phyloP scores from a whole-genome alignment of 345 rosid genomes.

The Sisymbrium irio region DNA sequence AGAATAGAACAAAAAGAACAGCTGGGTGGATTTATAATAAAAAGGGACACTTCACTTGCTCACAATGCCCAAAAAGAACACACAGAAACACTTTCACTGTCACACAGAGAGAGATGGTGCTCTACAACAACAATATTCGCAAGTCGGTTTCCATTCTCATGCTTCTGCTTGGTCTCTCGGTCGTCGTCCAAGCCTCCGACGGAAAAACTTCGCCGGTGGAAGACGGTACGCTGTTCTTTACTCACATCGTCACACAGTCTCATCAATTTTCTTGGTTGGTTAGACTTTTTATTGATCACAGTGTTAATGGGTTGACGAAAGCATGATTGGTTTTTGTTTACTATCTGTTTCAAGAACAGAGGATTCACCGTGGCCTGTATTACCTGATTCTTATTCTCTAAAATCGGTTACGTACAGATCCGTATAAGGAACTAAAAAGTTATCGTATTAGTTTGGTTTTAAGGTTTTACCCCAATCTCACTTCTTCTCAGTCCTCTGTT shows the following conservation, averaged over 20 bases:
- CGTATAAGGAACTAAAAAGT: not conserved
- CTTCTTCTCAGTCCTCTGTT: not conserved
- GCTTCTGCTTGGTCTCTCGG: conserved; percentile 33
- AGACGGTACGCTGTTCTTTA: conserved; percentile 51
- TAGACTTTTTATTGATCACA: not conserved
- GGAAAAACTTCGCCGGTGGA: conserved; percentile 40
- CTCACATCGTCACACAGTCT: not conserved
- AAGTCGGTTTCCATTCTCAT: conserved; percentile 38
- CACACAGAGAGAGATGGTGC: conserved; percentile 33
- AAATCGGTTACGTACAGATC: not conserved
- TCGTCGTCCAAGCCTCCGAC: conserved; percentile 25
- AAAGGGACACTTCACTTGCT: conserved; percentile 31
- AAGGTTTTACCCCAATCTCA: not conserved
- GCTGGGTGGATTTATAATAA: conserved; percentile 40
- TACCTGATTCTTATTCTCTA: not conserved
- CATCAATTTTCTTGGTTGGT: not conserved
- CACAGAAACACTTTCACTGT: conserved; percentile 13
- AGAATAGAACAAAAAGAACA: conserved; percentile 13
- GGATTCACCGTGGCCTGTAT: not conserved
- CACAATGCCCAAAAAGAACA: conserved; percentile 25
- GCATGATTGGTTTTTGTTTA: not conserved
- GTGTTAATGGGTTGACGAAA: conserved; percentile 3
- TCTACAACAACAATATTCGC: conserved; percentile 16
- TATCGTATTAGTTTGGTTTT: not conserved
- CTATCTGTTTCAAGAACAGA: conserved; percentile 16